Base-by-base conservation (phyloP, 148 eudicot species). In the Fallopia convolvulus region DNA sequence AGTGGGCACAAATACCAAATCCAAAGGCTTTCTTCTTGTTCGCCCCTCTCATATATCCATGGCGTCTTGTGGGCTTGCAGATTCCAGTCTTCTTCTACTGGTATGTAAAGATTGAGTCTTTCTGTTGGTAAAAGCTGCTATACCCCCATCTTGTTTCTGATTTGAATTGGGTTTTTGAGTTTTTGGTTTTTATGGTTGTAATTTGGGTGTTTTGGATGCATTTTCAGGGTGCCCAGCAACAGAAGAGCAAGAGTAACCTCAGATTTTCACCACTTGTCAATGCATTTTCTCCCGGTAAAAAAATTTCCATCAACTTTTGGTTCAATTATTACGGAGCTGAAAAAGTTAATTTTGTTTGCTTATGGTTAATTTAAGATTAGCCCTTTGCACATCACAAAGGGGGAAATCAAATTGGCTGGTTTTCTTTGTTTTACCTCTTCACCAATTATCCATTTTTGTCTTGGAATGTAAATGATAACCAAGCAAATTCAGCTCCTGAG, bases 61-160 rank as follows among this genome's bases (percentile, higher is more conserved):
- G 72, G 72, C 72, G 36, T 68, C 72, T 33, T 68, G 72, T 68
- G 72, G 72, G 23, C 72, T 68, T 68, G 72, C 72, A 15, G 72
- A 68, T 39, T 68, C 72, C 9, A 39, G 72, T 36, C 46, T 68
- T 33, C 46, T 68, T 68, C 44, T 68, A 3, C 46, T 15, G 72
- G 72, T 68, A 68, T 68, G 72, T 68, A 39, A 36, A 13, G n/a
- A 39, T 68, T 36, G 8, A 36, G 21, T 68, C 2, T 18, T 68
- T 68, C 0, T 36, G 2, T 33, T 46, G 17, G n/a, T 39, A 10
- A 26, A 63, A 44, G 7, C 30, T 63, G 39, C 70, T 30, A 14
- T 68, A 14, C 72, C 72, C 72, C 36, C 36, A 1, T 68, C 36
- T 33, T 65, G 41, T 66, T 68, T 36, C 10, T 17, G 44, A 39